These are phyloP conservation scores for Phytophthora fragariaefolia DNA, from an alignment of 352 stramenopile genomes.

Conservation along the genomic window DNA sequence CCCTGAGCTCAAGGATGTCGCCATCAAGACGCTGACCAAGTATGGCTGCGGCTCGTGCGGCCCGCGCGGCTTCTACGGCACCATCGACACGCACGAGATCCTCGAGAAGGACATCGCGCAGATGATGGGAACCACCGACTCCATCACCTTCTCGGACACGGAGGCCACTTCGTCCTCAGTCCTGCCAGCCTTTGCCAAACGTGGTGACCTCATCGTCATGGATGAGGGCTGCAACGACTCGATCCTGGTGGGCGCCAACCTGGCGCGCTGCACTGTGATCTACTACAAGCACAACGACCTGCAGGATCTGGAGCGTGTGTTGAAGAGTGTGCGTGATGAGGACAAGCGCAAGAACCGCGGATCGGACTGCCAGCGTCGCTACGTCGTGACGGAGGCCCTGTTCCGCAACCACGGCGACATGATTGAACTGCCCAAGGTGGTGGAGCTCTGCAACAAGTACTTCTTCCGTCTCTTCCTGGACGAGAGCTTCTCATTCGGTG, in stretches of 20 bases:
- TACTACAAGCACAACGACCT: conserved; percentile 99
- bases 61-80: conserved; percentile 98
- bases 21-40: conserved; percentile 90
- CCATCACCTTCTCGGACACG: conserved; percentile 98
- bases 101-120: conserved; percentile 93
- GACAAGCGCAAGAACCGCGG: conserved; percentile 88
- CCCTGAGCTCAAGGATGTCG: conserved; percentile 89
- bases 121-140: conserved; percentile 93
- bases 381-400: conserved; percentile 98
- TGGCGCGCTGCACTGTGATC: conserved; percentile 93
- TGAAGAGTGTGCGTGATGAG: conserved; percentile 86
- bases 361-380: conserved; percentile 92
- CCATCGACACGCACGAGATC: conserved; percentile 92
- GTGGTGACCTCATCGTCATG: conserved; percentile 96
- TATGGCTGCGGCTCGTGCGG: conserved; percentile 98
- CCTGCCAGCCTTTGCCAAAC: conserved; percentile 97
- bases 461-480: conserved; percentile 90
- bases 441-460: conserved; percentile 92
- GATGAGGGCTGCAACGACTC: conserved; percentile 97
- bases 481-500: conserved; percentile 94
- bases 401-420: conserved; percentile 98
- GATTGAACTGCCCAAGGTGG: conserved; percentile 92
- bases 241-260: conserved; percentile 92
- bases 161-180: conserved; percentile 94
- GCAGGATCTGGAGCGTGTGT: conserved; percentile 93